phyloP scores from a whole-genome alignment of 2,329 filamentous ascomycete species.

The Neopestalotiopsis clavispora region DNA sequence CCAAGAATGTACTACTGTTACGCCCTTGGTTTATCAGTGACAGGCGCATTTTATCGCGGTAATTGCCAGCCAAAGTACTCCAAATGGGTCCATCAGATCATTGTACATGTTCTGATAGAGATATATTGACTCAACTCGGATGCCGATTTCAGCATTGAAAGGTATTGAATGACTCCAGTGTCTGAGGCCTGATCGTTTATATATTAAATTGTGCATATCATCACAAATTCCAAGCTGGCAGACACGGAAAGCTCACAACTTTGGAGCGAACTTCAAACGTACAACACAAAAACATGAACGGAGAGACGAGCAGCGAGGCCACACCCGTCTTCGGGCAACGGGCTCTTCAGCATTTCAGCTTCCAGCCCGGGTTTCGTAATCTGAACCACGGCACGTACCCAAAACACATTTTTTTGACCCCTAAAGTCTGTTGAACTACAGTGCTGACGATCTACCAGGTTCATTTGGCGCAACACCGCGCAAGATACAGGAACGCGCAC shows the following conservation, averaged over 20 bases:
- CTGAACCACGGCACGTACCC: conserved; percentile 72
- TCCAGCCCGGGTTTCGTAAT: conserved; percentile 70
- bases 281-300: background rate
- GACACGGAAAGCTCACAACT: too few relatives aligned
- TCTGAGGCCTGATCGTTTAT: too few relatives aligned
- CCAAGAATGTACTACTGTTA: too few relatives aligned
- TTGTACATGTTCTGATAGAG: too few relatives aligned
- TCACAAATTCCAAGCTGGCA: too few relatives aligned
- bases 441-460: conserved; percentile 46
- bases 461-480: conserved; percentile 81
- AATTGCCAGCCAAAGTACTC: background rate
- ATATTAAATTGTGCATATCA: too few relatives aligned
- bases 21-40: too few relatives aligned
- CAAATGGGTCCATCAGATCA: too few relatives aligned
- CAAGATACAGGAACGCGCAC: conserved; percentile 62
- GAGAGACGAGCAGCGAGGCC: background rate
- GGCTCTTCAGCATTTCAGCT: conserved; percentile 69
- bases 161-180: background rate
- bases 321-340: conserved; percentile 50
- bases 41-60: background rate
- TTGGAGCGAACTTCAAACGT: too few relatives aligned
- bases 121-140: background rate
- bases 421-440: too few relatives aligned
- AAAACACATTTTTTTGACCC: conserved; percentile 23
- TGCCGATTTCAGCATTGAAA: background rate